Evolutionary conservation across 2,329 filamentous ascomycete species (phyloP).

Genomic region (Aspergillus puulaauensis): DNA sequence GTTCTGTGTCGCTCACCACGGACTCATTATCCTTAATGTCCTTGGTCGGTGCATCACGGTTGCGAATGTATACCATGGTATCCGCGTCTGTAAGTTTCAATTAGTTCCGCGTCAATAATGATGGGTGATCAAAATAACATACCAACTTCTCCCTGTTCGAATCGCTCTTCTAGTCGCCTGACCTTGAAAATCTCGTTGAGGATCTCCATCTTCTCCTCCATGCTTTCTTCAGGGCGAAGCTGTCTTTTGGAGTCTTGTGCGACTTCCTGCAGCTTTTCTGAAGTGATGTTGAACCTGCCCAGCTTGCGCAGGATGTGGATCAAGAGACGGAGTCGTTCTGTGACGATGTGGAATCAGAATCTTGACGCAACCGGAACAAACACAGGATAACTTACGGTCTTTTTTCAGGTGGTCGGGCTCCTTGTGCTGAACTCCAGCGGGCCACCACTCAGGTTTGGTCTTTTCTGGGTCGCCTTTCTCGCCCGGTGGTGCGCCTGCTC

Average conservation of each 20-base stretch:
- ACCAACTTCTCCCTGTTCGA: conserved; percentile 43
- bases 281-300: conserved; percentile 33
- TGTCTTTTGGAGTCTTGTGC: conserved; percentile 41
- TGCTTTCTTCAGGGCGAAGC: conserved; percentile 33
- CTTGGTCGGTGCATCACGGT: conserved; percentile 35
- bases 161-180: conserved; percentile 41
- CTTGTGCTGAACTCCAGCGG: conserved; percentile 45
- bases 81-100: conserved; percentile 27
- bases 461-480: conserved; percentile 43
- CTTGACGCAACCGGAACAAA: background rate
- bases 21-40: conserved; percentile 33
- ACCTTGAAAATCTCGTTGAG: conserved; percentile 44
- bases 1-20: conserved; percentile 21
- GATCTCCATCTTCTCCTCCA: conserved; percentile 37
- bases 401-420: conserved; percentile 51
- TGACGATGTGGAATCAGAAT: background rate
- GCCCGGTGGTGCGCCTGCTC: conserved; percentile 34
- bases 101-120: background rate
- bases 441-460: conserved; percentile 49
- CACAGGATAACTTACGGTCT: conserved; percentile 39
- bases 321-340: conserved; percentile 39
- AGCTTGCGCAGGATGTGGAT: conserved; percentile 44
- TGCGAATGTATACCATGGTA: conserved; percentile 39
- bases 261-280: conserved; percentile 41
- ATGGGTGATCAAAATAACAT: conserved; percentile 14